phyloP scores from a whole-genome alignment of 495 filamentous ascomycete genomes.

The Emericellopsis terricola region DNA sequence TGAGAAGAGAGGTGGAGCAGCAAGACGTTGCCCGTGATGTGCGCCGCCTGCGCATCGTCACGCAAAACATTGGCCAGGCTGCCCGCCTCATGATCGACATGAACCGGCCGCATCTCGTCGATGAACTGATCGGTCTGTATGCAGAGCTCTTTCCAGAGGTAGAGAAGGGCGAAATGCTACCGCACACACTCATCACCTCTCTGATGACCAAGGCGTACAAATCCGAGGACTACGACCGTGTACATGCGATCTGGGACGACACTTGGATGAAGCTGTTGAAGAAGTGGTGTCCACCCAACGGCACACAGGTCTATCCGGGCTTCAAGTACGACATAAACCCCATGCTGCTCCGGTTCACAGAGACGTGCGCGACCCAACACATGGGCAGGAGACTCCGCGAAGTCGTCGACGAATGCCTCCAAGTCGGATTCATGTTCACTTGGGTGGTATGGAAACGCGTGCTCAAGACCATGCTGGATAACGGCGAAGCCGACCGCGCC shows the following conservation, averaged over 20 bases:
- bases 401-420: constrained; percentile 31
- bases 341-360: constrained; percentile 42
- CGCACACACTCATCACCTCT: constrained; percentile 40
- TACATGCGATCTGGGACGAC: constrained; percentile 48
- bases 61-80: constrained; percentile 1
- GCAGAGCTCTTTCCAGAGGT: constrained; percentile 14
- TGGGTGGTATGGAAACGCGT: constrained; percentile 43
- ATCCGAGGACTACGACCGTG: constrained; percentile 34
- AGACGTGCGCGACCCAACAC: constrained; percentile 27
- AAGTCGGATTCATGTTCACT: constrained; percentile 48
- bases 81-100: constrained; percentile 42
- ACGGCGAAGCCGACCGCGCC: constrained; percentile 26
- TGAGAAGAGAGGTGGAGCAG: too few species aligned
- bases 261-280: constrained; percentile 17
- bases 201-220: constrained; percentile 45
- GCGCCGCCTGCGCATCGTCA: background rate
- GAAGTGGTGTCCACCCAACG: background rate
- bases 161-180: constrained; percentile 13
- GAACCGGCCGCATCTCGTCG: constrained; percentile 32
- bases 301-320: constrained; percentile 21
- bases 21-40: too few species aligned
- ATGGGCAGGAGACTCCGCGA: constrained; percentile 26
- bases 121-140: constrained; percentile 39
- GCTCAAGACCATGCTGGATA: constrained; percentile 28
- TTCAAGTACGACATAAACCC: constrained; percentile 40